phyloP scores from a whole-genome alignment of 192 early-diverging fungal species.

The Allomyces arbusculus region DNA sequence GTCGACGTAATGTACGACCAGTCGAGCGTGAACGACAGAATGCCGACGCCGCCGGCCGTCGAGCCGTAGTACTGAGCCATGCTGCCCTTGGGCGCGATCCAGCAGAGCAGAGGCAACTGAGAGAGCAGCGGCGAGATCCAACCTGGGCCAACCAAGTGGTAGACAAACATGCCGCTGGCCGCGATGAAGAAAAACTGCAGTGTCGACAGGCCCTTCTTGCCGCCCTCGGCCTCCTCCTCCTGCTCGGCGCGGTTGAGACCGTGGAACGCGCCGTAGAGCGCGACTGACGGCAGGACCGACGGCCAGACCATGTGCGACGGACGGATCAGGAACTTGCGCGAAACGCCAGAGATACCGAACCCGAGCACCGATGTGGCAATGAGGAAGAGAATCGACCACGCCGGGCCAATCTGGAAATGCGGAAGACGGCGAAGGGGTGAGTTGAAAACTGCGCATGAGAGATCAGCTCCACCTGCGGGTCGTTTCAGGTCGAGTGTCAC shows the following conservation, averaged over 20 bases:
- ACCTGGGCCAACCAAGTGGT: conserved; percentile 39
- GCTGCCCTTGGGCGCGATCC: conserved; percentile 13
- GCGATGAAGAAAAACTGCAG: conserved; percentile 27
- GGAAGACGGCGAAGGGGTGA: conserved; percentile 27
- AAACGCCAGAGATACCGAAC: conserved; percentile 45
- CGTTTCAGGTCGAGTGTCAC: too few relatives aligned
- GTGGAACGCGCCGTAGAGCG: conserved; percentile 63
- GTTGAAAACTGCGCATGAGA: too few relatives aligned
- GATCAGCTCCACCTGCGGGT: too few relatives aligned
- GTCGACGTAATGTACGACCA: conserved; percentile 11
- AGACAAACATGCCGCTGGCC: conserved; percentile 22
- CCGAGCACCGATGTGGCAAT: conserved; percentile 51
- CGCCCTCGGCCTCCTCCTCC: background rate
- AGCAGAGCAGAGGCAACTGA: conserved; percentile 40
- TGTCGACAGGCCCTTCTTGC: conserved; percentile 12
- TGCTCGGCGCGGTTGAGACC: conserved; percentile 16
- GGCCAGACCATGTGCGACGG: conserved; percentile 84
- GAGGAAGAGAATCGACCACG: conserved; percentile 21
- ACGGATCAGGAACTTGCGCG: conserved; percentile 58
- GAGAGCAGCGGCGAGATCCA: conserved; percentile 46
- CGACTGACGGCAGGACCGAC: conserved; percentile 45
- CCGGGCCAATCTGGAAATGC: conserved; percentile 3
- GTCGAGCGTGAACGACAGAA: conserved; percentile 18
- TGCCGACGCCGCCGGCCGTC: conserved; percentile 15
- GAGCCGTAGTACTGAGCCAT: conserved; percentile 5